Base-by-base conservation (phyloP, 1,284 basidiomycete species). In the Leccinum fallax region DNA sequence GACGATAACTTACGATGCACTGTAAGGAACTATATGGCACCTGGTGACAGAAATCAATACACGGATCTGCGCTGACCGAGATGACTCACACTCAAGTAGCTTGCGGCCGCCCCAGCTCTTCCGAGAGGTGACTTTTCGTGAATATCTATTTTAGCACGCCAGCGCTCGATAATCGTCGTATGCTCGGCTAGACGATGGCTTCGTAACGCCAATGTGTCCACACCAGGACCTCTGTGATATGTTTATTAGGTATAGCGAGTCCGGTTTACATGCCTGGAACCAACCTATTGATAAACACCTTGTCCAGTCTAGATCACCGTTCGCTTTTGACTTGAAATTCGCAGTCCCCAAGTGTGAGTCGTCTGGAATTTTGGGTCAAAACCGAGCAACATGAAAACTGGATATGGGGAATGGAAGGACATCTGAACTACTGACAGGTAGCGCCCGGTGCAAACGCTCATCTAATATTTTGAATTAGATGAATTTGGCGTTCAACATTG, bases 101-200 rank as follows among this genome's bases (percentile, higher is more conserved):
- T 94, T 94, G 60, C 92, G 81, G 1, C 94, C 94, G 61, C 86
- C 86, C 88, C 88, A 90, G 6, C 81, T 36, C 38, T 40, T 40
- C 16, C 21, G 7, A 36, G 15, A 15, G 36, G 36, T 15, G 19
- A 16, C 43, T 16, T 19, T 59, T 46, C n/a, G 28, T 21, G 34
- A 40, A 43, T 13, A 48, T 48, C 32, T 9, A 28, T 13, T 16
- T 16, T 11, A 51, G 43, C 60, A 52, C 8, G 34, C 30, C 49
- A 13, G 4, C 46, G 6, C 34, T 36, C 34, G 34, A 36, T 36
- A 19, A 38, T 46, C 8, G 36, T 53, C n/a, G 3, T 43, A 43
- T 32, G n/a, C 10, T 53, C 54, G 8, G 58, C 6, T 61, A 34
- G 38, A 38, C 6, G 26, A 46, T 49, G 24, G 26, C 34, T 0